Conservation (phyloP, 1,284 basidiomycete species). For the Puccinia horiana region DNA sequence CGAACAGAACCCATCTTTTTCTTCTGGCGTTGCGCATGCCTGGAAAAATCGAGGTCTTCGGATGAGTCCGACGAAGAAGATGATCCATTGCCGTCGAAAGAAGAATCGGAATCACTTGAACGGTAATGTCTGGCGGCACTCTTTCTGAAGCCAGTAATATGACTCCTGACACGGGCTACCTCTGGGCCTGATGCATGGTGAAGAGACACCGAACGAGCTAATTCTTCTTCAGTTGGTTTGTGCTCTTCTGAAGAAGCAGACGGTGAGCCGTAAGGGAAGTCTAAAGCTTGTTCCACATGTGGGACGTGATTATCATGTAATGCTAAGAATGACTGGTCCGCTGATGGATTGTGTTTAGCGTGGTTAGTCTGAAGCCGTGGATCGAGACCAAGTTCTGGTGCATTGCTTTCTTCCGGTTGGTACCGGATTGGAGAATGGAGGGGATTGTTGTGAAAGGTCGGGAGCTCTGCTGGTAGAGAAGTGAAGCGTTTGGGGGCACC, state of each 20-base stretch:
- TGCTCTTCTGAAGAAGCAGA: neutral
- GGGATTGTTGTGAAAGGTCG: neutral
- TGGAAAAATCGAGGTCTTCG: neutral
- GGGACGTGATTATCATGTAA: neutral
- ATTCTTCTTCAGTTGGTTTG: neutral
- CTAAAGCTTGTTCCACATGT: neutral
- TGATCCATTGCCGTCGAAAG: neutral
- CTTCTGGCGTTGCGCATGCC: neutral
- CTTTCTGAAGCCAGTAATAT: conserved; percentile 31
- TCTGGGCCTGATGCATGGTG: neutral
- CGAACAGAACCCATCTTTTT: neutral
- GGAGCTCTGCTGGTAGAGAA: neutral
- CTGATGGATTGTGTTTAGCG: neutral
- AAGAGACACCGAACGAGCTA: neutral
- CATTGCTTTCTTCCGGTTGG: neutral
- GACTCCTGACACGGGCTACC: conserved; percentile 6
- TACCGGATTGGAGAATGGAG: neutral
- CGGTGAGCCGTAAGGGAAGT: neutral
- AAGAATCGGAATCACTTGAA: neutral
- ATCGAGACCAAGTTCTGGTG: neutral
- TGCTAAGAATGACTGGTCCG: neutral
- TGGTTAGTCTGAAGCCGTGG: neutral
- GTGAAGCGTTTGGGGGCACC: neutral
- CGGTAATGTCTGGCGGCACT: conserved; percentile 19
- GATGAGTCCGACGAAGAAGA: neutral